Conservation (phyloP, 2,329 filamentous ascomycete genomes). For the Phaeoacremonium minimum region DNA sequence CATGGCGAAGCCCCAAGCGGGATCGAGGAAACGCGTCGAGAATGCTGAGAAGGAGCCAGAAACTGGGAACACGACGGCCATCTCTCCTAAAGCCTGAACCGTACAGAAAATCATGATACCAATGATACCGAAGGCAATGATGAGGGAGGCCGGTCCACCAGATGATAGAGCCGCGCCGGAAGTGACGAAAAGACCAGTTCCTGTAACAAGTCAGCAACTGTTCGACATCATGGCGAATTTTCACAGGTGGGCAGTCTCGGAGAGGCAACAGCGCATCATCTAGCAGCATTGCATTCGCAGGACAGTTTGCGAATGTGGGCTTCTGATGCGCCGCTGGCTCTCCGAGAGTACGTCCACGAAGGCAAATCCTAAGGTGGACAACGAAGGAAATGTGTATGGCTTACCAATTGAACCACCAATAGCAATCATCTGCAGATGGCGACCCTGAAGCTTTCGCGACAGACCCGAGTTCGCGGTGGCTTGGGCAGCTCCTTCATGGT, state of each 20-base stretch:
- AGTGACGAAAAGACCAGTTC: slow-evolving; percentile 82
- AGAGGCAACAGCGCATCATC: too few relatives aligned
- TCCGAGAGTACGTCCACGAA: too few relatives aligned
- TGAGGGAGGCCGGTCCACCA: slow-evolving; percentile 73
- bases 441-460: slow-evolving; percentile 71
- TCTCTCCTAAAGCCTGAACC: slow-evolving; percentile 84
- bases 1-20: slow-evolving; percentile 93
- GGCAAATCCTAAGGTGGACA: too few relatives aligned
- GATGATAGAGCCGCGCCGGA: slow-evolving; percentile 66
- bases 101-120: slow-evolving; percentile 89
- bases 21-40: slow-evolving; percentile 87
- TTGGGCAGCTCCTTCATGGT: too few relatives aligned
- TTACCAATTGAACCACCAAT: slow-evolving; percentile 85
- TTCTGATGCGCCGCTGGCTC: too few relatives aligned
- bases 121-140: slow-evolving; percentile 75
- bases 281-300: too few relatives aligned
- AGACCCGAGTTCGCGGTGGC: slow-evolving; percentile 74
- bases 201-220: too few relatives aligned
- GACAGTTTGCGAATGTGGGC: too few relatives aligned
- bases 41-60: slow-evolving; percentile 90
- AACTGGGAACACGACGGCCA: slow-evolving; percentile 86
- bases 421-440: slow-evolving; percentile 96
- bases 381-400: too few relatives aligned
- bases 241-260: too few relatives aligned
- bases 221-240: too few relatives aligned